Base-by-base conservation (phyloP, 352 stramenopile genomes). In the Pythium dissimile region DNA sequence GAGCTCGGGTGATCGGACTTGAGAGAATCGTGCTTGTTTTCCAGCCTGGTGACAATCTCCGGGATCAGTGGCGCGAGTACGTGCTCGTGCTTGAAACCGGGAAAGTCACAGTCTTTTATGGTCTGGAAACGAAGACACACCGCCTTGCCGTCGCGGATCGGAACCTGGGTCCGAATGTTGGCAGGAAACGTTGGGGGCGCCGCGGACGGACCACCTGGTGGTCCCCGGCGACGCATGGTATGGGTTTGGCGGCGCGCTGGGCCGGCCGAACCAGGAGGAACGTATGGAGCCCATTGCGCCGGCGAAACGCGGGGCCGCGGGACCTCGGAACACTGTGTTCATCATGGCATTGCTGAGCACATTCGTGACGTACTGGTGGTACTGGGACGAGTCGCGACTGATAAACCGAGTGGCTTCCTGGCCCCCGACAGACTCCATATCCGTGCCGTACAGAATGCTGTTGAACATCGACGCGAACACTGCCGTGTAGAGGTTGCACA, bases 401-500 rank as follows among this genome's bases (percentile, higher is more conserved):
- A 52, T 18, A 8, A 26, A 13, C 13, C 18, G 44, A 7, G 21
- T 13, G 12, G 27, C 42, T 16, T 31, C 8, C 31, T 13, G 31
- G 31, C 31, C 31, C 13, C 13, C 31, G 13, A 37, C 1, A n/a
- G 0, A 7, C 28, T 52, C 26, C 6, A 52, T 24, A 30, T 42
- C n/a, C 10, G n/a, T 42, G 12, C 32, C 31, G 2, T 15, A 27
- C 11, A 54, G 32, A 18, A 54, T 54, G 18, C 13, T 30, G 47
- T 44, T 43, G 30, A 44, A 54, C n/a, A 54, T 8, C 6, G 31
- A 44, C 4, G 2, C 8, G 15, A 54, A 54, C 23, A 44, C 30
- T 9, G 47, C 16, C 20, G 10, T 54, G 20, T 44, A 54, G 30
- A 54, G 21, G 27, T 54, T 44, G 20, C 47, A 54, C 47, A 42